A percentile compares a stretch with the other conserved stretches of the same genome.
These are phyloP conservation scores for Oryza meridionalis DNA, from an alignment of 176 grass and related monocot species.

Conservation along the genomic window DNA sequence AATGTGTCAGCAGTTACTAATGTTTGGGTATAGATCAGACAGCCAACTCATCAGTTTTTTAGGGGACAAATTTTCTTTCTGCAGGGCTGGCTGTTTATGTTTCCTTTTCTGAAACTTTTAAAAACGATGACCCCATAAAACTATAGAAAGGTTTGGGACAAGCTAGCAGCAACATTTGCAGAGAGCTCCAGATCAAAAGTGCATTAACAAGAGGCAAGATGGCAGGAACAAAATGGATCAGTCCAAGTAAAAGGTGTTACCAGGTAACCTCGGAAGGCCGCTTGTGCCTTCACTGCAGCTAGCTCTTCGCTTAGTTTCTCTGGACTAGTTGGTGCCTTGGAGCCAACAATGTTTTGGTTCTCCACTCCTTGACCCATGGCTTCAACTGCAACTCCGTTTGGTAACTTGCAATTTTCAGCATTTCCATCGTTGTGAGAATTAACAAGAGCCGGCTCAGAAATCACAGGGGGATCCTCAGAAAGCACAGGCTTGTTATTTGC, in stretches of 20 bases:
- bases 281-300: constrained; percentile 86
- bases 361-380: constrained; percentile 45
- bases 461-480: constrained; percentile 65
- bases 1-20: constrained; percentile 13
- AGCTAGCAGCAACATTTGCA: constrained; percentile 31
- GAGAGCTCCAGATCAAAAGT: background rate
- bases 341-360: constrained; percentile 38
- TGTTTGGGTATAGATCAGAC: background rate
- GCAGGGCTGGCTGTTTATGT: background rate
- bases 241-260: constrained; percentile 39
- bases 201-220: constrained; percentile 1
- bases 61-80: background rate
- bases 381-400: constrained; percentile 19
- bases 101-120: background rate
- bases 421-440: constrained; percentile 49
- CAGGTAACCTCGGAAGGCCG: constrained; percentile 95
- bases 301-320: constrained; percentile 61
- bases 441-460: constrained; percentile 79
- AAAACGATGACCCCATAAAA: background rate
- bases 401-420: constrained; percentile 44
- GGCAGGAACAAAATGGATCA: background rate
- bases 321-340: constrained; percentile 35
- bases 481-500: constrained; percentile 49
- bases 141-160: background rate
- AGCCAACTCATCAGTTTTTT: background rate